Evolutionary conservation across 148 eudicot genomes (phyloP), one percentile per base, ranked within the genome.

Genomic region (Oxyria digyna): DNA sequence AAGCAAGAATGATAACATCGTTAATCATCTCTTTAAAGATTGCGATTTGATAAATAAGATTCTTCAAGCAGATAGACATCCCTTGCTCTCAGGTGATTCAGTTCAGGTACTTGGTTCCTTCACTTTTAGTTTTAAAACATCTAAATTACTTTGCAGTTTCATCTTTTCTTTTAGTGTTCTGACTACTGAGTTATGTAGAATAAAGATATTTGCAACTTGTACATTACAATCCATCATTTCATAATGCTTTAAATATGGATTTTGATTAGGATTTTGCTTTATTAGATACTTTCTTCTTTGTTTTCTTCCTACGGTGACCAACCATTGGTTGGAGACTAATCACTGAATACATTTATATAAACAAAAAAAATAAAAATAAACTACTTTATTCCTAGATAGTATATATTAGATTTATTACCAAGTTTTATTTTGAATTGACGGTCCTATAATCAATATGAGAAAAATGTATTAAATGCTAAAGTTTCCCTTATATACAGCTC

Each of bases 31-130:
- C 38, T 78, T 90, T 21, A 33, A 43, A 69, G 96, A 82, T 21
- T 94, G 97, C 81, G 78, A 82, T 71, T 76, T 94, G 76, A 62
- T 88, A 64, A 78, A 72, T 38, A 90, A 79, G 75, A 77, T 94
- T 76, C 86, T 88, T 42, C 82, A 81, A 80, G 83, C 90, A 38
- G 90, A 94, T 59, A 88, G 79, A 77, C 81, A 76, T 66, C 82
- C 88, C 27, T 37, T 73, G 62, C 76, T 90, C 75, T 82, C 86
- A 74, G 80, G 75, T 76, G 87, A 90, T 46, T 55, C 49, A 52
- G 76, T 75, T 78, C 82, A 76, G 92, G 98, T 88, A 74, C 17
- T 52, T 70, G 35, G 38, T 37, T 35, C 38, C 11, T 29, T 46
- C 31, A 20, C 26, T 8, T 49, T 4, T 18, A 20, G 3, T 43